Evolutionary conservation across 192 early-diverging fungal genomes (phyloP).

Genomic region (Ramicandelaber brevisporus): DNA sequence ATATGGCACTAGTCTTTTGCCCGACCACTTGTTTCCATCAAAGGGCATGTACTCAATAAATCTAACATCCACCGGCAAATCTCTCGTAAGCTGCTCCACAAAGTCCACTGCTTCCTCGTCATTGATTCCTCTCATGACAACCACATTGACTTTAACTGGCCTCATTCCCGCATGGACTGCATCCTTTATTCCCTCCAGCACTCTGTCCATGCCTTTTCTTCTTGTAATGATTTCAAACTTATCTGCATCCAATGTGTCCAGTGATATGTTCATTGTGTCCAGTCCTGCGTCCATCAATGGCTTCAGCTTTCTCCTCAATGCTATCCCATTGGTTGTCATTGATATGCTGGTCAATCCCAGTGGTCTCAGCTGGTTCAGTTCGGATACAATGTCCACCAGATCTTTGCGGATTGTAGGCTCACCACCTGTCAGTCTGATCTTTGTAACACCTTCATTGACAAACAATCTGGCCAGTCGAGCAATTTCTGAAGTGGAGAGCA

Average conservation of each 20-base stretch:
- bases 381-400: slow-evolving; percentile 58
- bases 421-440: slow-evolving; percentile 88
- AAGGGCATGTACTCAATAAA: slow-evolving; percentile 99
- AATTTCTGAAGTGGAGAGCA: slow-evolving; percentile 66
- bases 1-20: slow-evolving; percentile 62
- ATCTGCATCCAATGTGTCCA: slow-evolving; percentile 70
- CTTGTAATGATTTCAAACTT: slow-evolving; percentile 81
- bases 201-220: slow-evolving; percentile 51
- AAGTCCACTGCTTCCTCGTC: slow-evolving; percentile 60
- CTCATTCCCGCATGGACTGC: slow-evolving; percentile 34
- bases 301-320: slow-evolving; percentile 58
- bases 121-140: slow-evolving; percentile 72
- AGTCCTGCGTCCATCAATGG: slow-evolving; percentile 41
- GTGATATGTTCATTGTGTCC: slow-evolving; percentile 67
- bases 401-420: slow-evolving; percentile 89
- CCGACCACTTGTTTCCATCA: slow-evolving; percentile 83
- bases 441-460: slow-evolving; percentile 68
- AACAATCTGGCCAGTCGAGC: slow-evolving; percentile 54
- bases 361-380: slow-evolving; percentile 41
- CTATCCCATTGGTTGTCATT: slow-evolving; percentile 92
- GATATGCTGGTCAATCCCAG: slow-evolving; percentile 53
- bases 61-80: slow-evolving; percentile 45
- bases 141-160: slow-evolving; percentile 79
- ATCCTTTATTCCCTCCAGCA: slow-evolving; percentile 46
- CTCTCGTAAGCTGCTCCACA: slow-evolving; percentile 60